Evolutionary conservation across 495 filamentous ascomycete genomes (phyloP), one percentile per base, ranked within the genome.

Genomic region (Penicillium parvum): DNA sequence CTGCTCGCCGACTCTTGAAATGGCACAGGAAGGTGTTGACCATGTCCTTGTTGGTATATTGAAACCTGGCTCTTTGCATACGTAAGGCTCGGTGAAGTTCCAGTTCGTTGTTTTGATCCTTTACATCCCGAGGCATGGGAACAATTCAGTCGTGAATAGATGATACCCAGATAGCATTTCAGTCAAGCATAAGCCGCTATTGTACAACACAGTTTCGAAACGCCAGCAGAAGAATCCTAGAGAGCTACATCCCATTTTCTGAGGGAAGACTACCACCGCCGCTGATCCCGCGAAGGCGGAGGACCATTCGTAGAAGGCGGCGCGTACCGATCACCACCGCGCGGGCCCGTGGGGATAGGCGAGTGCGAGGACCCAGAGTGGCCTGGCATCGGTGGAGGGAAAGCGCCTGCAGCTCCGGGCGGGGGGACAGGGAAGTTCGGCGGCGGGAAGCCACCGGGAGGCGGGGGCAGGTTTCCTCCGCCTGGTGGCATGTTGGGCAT

Each of bases 381-480:
- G 41, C 37, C 18, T 20, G 52, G 40, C 59, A 63, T 50, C 45
- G 55, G 40, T 42, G 52, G 41, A 38, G 57, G 53, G 12, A 55
- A 57, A 26, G 57, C 64, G 5, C 61, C 57, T 0, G 60, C 39
- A 14, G 55, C 64, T 15, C 65, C 65, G 3, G 68, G 64, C 3
- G 57, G 60, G 20, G 52, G 71, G 32, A 60, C 53, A 33, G 62
- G 72, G 58, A 79, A 79, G 51, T 73, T 75, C 2, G 78, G 69
- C 2, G 78, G 69, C 9, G 75, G 77, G 43, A 82, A 73, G 16
- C 69, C 74, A 3, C 77, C 78, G 1, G 79, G 81, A 3, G 80
- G 81, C n/a, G 79, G 79, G 53, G 85, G 83, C 4, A 82, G 77
- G 63, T 83, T 65, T 4, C 72, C 74, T 14, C 74, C 62, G 12